These are phyloP conservation scores for Trichoderma guizhouense DNA, from an alignment of 2,329 filamentous ascomycete genomes.

Conservation along the genomic window DNA sequence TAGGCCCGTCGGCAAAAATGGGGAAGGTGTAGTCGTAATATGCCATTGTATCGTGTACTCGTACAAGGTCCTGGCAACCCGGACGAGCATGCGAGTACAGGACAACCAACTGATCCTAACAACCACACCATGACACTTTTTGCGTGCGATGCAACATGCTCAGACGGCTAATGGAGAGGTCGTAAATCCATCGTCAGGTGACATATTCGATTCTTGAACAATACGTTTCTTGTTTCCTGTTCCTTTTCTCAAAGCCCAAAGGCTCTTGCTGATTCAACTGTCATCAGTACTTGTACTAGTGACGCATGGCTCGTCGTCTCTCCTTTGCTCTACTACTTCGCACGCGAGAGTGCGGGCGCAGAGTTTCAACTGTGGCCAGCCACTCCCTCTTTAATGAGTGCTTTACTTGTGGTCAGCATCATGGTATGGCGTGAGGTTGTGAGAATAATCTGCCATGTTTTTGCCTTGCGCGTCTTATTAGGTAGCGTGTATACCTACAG, in stretches of 20 bases:
- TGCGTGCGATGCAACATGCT: neutral
- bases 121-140: neutral
- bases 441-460: neutral
- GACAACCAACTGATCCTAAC: neutral
- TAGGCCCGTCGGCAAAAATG: slow-evolving; percentile 17
- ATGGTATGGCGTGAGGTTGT: neutral
- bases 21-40: neutral
- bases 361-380: neutral
- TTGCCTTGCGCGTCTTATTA: neutral
- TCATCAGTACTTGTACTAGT: neutral
- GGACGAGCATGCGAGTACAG: neutral
- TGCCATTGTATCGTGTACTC: neutral
- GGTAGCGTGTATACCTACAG: neutral
- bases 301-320: neutral
- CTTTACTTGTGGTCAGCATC: neutral
- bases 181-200: neutral
- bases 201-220: neutral
- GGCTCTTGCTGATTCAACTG: neutral
- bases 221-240: neutral
- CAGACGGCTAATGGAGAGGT: neutral
- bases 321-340: neutral
- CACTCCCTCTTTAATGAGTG: neutral
- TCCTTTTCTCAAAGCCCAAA: neutral
- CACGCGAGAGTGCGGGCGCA: slow-evolving; percentile 2
- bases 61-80: neutral